Base-by-base conservation (phyloP, 805 yeast species). In the Wickerhamomyces alni region DNA sequence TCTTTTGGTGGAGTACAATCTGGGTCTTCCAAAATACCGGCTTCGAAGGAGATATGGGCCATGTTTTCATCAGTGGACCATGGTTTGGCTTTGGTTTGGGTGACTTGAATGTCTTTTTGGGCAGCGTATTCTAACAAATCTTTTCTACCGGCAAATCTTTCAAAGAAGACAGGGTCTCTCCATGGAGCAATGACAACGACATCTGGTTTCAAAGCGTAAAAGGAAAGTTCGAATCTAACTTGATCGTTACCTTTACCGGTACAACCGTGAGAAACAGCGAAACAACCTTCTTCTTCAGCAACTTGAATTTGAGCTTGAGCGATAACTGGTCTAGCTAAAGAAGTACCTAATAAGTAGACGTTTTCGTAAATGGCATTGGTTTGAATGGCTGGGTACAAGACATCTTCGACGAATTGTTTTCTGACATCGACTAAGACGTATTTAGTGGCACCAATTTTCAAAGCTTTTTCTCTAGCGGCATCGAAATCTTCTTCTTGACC, bases 161-260 rank as follows among this genome's bases (percentile, higher is more conserved):
- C 80, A 70, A 88, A 88, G 68, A 93, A 93, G 29, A 59, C 83
- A 25, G 99, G 99, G 63, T 85, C 86, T 78, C 99, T 87, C 99
- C 99, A 93, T 65, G 99, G 99, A 33, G 99, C 96, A 69, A 93
- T 91, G 54, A 87, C 96, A 61, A 77, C 72, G 54, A 93, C 95
- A 60, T 89, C 98, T 32, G 99, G 99, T 72, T 93, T 89, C 66
- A 93, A 78, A 28, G 98, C 99, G 67, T 93, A 93, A 76, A 93
- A 93, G 8, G 95, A 82, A 46, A 93, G 74, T 71, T 93, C 99
- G 64, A 93, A 93, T 70, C 99, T 84, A 51, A 93, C 97, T 72
- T 93, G 99, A 68, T 93, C 99, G 65, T 93, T 93, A 71, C 99
- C 99, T 74, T 93, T 93, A 72, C 99, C 99, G 52, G 99, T 93